phyloP scores from a whole-genome alignment of 2,329 filamentous ascomycete species.

The Ophiocordyceps robertsii region DNA sequence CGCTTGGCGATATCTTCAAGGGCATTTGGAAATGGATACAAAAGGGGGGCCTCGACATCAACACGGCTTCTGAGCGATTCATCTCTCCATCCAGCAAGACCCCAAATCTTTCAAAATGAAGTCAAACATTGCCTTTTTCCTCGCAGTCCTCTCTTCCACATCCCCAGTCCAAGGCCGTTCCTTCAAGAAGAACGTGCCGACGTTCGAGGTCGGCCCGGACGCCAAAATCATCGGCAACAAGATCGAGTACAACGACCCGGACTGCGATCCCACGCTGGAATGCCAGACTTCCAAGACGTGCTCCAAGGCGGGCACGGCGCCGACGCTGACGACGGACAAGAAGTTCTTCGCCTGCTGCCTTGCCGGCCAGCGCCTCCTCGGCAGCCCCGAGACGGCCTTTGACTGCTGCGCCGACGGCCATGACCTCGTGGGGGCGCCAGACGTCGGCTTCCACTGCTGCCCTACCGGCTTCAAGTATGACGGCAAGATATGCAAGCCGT shows the following conservation, averaged over 20 bases:
- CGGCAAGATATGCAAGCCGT: conserved; percentile 5
- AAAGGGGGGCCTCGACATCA: no score
- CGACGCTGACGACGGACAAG: conserved; percentile 5
- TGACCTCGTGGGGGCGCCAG: conserved; percentile 4
- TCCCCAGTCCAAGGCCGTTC: background rate
- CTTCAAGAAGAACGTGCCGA: conserved; percentile 3
- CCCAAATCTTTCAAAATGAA: background rate
- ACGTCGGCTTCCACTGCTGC: conserved; percentile 7
- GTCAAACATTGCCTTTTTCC: background rate
- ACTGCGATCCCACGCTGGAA: conserved; percentile 3
- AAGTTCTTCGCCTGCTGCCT: conserved; percentile 5
- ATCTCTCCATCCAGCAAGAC: no score
- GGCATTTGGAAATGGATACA: no score
- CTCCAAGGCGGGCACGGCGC: background rate
- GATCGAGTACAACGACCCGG: conserved; percentile 5
- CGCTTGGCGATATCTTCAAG: no score
- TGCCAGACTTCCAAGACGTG: conserved; percentile 2
- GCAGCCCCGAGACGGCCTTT: conserved; percentile 6
- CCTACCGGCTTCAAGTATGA: conserved; percentile 4
- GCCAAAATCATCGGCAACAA: conserved; percentile 4
- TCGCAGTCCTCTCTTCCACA: background rate
- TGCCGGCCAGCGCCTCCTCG: conserved; percentile 3
- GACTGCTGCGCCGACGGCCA: conserved; percentile 9
- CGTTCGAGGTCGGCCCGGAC: conserved; percentile 4
- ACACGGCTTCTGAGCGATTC: no score